phyloP scores from a whole-genome alignment of 2,329 filamentous ascomycete species.

The Cadophora sp. region DNA sequence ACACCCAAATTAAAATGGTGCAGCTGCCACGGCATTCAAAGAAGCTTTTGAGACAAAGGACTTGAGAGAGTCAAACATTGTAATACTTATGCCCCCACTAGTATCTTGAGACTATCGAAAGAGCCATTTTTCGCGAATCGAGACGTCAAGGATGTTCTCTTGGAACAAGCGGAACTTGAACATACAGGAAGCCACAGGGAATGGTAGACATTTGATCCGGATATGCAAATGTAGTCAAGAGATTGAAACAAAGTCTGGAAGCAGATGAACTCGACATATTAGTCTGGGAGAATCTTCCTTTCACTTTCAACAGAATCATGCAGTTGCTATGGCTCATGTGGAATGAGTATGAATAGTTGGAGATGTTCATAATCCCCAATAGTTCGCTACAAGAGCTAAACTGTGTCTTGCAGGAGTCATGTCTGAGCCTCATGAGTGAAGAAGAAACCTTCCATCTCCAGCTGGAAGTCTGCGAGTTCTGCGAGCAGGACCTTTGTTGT shows the following conservation, averaged over 20 bases:
- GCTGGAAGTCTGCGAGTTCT: constrained; percentile 31
- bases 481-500: constrained; percentile 28
- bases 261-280: background rate
- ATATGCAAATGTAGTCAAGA: background rate
- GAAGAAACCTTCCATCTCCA: constrained; percentile 17
- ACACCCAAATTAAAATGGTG: background rate
- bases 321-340: background rate
- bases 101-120: background rate
- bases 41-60: background rate
- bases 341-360: background rate
- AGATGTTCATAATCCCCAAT: background rate
- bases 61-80: background rate
- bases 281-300: too few species aligned
- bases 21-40: background rate
- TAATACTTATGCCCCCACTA: background rate
- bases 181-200: background rate
- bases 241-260: background rate
- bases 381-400: background rate
- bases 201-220: background rate
- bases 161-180: too few species aligned
- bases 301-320: too few species aligned
- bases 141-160: background rate
- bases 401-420: background rate
- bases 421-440: background rate
- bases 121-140: background rate